phyloP scores from a whole-genome alignment of 495 filamentous ascomycete species.

The Trichoderma gamsii region DNA sequence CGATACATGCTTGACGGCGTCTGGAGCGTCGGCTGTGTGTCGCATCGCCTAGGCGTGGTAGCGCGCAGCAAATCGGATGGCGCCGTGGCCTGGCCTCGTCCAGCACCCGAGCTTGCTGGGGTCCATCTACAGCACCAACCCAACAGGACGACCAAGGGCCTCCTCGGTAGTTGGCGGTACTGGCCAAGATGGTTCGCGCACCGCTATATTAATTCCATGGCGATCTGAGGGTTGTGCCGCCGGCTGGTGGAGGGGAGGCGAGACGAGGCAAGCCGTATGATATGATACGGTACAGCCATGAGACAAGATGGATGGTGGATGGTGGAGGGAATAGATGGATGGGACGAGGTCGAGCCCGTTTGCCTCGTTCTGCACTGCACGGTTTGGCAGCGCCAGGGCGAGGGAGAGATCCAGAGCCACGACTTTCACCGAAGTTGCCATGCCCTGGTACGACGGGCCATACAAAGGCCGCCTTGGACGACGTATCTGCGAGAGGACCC shows the following conservation, averaged over 20 bases:
- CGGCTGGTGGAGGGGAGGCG: background rate
- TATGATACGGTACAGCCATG: background rate
- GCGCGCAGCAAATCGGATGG: conserved; percentile 13
- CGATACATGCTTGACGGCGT: conserved; percentile 3
- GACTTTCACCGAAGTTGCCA: conserved; percentile 14
- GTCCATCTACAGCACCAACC: background rate
- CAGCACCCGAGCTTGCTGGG: conserved; percentile 11
- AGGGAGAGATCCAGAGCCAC: conserved; percentile 5
- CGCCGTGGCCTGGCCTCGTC: conserved; percentile 2
- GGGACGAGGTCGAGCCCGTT: background rate
- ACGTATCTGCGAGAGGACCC: conserved; percentile 9
- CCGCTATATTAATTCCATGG: conserved; percentile 7
- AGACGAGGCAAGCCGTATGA: background rate
- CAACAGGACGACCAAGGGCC: background rate
- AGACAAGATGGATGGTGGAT: background rate
- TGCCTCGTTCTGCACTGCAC: conserved; percentile 5
- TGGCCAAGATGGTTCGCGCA: conserved; percentile 6
- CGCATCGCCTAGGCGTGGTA: conserved; percentile 9
- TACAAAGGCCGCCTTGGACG: conserved; percentile 8
- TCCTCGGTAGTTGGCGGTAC: conserved; percentile 12
- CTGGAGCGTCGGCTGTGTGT: conserved; percentile 13
- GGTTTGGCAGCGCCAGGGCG: background rate
- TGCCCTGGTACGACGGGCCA: conserved; percentile 13
- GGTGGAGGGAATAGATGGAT: background rate
- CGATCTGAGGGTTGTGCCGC: background rate